Conservation (phyloP, 805 yeast genomes). For the Candida fluviatilis region DNA sequence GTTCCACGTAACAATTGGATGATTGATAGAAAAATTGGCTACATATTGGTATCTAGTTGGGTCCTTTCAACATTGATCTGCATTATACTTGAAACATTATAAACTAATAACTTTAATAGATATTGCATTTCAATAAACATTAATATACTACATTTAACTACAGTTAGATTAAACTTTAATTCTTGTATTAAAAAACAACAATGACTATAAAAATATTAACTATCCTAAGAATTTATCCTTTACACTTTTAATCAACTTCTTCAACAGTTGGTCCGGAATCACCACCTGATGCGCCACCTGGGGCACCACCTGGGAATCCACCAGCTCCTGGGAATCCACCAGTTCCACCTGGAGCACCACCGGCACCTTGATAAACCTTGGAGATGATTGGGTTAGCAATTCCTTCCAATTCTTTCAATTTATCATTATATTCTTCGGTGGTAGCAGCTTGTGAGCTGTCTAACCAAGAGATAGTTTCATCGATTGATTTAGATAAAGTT, state of each 20-base stretch:
- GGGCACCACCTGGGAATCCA: slow-evolving; percentile 25
- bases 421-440: slow-evolving; percentile 38
- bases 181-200: neutral
- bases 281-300: slow-evolving; percentile 23
- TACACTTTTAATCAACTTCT: slow-evolving; percentile 31
- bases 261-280: slow-evolving; percentile 40
- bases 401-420: slow-evolving; percentile 36
- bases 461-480: slow-evolving; percentile 39
- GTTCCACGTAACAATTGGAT: slow-evolving; percentile 26
- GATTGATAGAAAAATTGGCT: slow-evolving; percentile 32
- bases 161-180: neutral
- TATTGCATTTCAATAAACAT: neutral
- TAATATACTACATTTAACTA: neutral
- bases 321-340: slow-evolving; percentile 17
- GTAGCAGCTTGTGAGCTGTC: slow-evolving; percentile 36
- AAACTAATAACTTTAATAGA: neutral
- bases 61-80: slow-evolving; percentile 21
- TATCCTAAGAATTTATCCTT: neutral
- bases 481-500: slow-evolving; percentile 47
- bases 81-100: slow-evolving; percentile 16
- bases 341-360: slow-evolving; percentile 18
- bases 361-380: slow-evolving; percentile 29
- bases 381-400: slow-evolving; percentile 37
- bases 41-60: slow-evolving; percentile 28
- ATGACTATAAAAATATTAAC: no score